Conservation (phyloP, 75 land plant genomes). For the Cunninghamia lanceolata region DNA sequence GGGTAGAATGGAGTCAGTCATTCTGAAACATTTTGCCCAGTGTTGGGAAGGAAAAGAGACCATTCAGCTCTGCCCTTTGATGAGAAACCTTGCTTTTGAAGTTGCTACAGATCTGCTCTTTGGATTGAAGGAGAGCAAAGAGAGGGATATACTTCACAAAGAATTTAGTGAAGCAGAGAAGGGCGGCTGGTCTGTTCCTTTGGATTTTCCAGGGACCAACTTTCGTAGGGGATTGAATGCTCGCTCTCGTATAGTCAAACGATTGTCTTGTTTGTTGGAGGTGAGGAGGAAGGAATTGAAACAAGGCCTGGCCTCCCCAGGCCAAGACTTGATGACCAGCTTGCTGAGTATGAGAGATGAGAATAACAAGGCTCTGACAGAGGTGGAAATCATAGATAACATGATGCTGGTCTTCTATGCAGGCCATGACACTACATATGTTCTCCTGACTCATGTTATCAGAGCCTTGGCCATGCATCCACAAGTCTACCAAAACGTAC, state of each 20-base stretch:
- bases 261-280: background rate
- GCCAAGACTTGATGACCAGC: background rate
- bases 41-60: background rate
- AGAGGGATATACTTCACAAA: background rate
- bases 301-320: background rate
- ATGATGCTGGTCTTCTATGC: background rate
- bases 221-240: conserved; percentile 17
- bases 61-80: background rate
- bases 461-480: background rate
- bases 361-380: background rate
- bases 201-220: conserved; percentile 25
- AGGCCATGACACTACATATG: background rate
- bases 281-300: conserved; percentile 13
- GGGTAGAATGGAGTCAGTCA: background rate
- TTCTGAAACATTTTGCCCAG: background rate
- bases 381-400: background rate
- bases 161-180: background rate
- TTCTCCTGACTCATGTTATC: background rate
- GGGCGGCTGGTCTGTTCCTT: conserved; percentile 19
- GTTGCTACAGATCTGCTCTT: background rate
- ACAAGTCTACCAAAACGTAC: background rate
- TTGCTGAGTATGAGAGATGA: background rate
- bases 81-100: background rate
- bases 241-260: background rate
- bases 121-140: background rate